Base-by-base conservation (phyloP, 2,329 filamentous ascomycete genomes). In the Iodosphaeria phyllophila region DNA sequence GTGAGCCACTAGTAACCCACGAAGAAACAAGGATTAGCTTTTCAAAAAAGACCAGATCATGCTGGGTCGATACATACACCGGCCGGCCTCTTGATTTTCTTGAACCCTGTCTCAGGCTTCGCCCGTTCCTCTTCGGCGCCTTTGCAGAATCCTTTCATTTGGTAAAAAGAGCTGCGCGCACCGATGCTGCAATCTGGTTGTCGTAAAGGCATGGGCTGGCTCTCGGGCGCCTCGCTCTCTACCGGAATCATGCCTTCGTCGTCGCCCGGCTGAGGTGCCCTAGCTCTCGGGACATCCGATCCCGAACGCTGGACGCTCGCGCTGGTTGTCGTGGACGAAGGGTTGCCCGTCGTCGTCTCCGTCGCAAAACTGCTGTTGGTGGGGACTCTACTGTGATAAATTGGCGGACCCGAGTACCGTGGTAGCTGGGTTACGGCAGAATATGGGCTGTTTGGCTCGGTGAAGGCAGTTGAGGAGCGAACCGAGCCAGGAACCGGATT, bases 141-240 rank as follows among this genome's bases (percentile, higher is more conserved):
- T 12, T 57, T 52, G 21, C 64, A 69, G 34, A 68, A 65, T 2
- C 61, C 62, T 27, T 61, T 64, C 18, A 59, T 45, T 7, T 55
- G 43, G 24, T 60, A 55, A 32, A 65, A 66, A 0, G 62, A 65
- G 33, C 60, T 63, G 7, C 43, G 35, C 0, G 45, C 39, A 3
- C 43, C 51, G 18, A 67, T 60, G 5, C 35, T 50, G 33, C 52
- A 57, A 22, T 58, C 53, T 8, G 41, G 32, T 23, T 43, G 37
- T 26, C 37, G 35, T 18, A 29, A 26, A 16, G 32, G 31, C 15
- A 39, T 35, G 5, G 29, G 27, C 14, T 22, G 34, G 6, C 30
- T 32, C 19, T 32, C 32, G 7, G 23, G 29, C 13, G 27, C 32
- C 21, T 48, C 47, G 23, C 34, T 34, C 9, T 48, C 44, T 5